Base-by-base conservation (phyloP, 2,329 filamentous ascomycete genomes). In the Monosporascus sp. region DNA sequence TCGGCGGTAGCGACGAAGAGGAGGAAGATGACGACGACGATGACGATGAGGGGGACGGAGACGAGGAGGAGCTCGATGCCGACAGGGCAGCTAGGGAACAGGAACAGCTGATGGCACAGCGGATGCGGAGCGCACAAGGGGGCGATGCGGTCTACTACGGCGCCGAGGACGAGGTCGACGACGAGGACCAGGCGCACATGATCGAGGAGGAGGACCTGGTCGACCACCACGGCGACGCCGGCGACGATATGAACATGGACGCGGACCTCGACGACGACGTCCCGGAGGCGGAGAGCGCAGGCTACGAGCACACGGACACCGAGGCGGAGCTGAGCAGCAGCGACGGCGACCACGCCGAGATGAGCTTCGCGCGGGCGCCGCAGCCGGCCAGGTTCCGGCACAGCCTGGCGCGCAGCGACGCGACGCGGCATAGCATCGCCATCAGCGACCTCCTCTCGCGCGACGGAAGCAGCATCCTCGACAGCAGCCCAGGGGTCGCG, bases 241-340 rank as follows among this genome's bases (percentile, higher is more conserved):
- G 37, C 19, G 56, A 52, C 46, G 74, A 76, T 57, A 74, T 82
- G 73, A 78, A 78, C 63, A 85, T 87, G 81, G 84, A 81, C 49
- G 83, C 79, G n/a, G 80, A 91, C 64, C 75, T 90, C 41, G 87
- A 91, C 66, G 85, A 84, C 48, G 85, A 87, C 55, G 81, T 90
- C 37, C 86, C 86, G 20, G 85, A 88, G 55, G 84, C 78, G 9
- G 81, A 83, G 63, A 75, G 74, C 63, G 82, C 77, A 24, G 81
- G 82, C 61, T 91, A 90, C 72, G 87, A 91, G 73, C 87, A 91
- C 66, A 91, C 88, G 8, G 88, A 91, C 70, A 87, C 86, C 2
- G 87, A 90, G 59, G 86, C 78, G 8, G 84, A 85, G 50, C 60
- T 84, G 50, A 78, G 71, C 55, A 82, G 76, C 64, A 80, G 77